Evolutionary conservation across 495 filamentous ascomycete species (phyloP), one percentile per base, ranked within the genome.

Genomic region (Hamigera avellanea): DNA sequence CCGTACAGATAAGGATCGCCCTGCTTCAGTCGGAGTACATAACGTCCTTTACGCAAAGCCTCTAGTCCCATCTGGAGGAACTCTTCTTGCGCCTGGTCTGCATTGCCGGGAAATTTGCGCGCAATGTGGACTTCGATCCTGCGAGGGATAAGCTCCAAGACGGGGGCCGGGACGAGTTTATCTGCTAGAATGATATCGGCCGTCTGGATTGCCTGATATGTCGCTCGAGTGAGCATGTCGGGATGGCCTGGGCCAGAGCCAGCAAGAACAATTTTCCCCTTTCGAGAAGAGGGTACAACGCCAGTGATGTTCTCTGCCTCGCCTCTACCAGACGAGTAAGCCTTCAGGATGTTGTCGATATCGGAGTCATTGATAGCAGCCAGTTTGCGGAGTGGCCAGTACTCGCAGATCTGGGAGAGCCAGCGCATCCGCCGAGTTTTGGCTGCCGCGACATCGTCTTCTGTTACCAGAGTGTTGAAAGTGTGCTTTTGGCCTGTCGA

Each of bases 1-100:
- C 91, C 91, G 57, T 95, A 98, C 16, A 98, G 72, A 56, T 93
- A 98, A 0, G 91, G 91, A 50, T 98, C 91, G 14, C 91, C 91
- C 51, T 98, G 91, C 61, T 98, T 98, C 16, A 98, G 65, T 5
- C 91, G 72, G 15, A 98, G 68, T 0, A 96, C 91, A 1, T 74
- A 81, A 44, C 80, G 68, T 10, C 93, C 93, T 3, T 69, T 69
- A 25, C 72, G 64, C 14, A 89, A 62, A 8, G 76, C 83, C 10
- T 72, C 72, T 12, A 94, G 65, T 0, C 85, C 91, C 48, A 86
- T 67, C 23, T 71, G 62, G n/a, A 95, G 73, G 12, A 98, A 75
- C 56, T 98, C 91, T 41, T 83, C 79, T 54, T 98, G 93, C 0
- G 91, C 91, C 26, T 74, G 75, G 43, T 98, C 91, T 25, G 91